Evolutionary conservation across 2,329 filamentous ascomycete species (phyloP), one percentile per base, ranked within the genome.

Genomic region (Colletotrichum karsti): DNA sequence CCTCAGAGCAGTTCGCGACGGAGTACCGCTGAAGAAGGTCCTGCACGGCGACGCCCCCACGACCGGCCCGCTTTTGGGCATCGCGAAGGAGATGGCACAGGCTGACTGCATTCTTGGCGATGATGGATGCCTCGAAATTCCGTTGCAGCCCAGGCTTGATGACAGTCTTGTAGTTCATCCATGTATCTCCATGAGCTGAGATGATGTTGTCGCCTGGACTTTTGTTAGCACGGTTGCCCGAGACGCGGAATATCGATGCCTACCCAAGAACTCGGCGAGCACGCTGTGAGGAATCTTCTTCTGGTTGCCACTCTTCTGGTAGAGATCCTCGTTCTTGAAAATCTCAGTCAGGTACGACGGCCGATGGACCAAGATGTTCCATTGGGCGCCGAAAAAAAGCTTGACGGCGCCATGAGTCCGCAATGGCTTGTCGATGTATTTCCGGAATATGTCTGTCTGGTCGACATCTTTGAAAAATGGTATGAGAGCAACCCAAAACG

Each of bases 341-440:
- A 80, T 71, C 24, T 84, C 80, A 4, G 78, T 77, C 4, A 87
- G 69, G 63, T 81, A 83, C 0, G 77, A 71, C 1, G 84, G 83
- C 5, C 78, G 78, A 51, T 80, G 80, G 1, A 85, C 80, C 10
- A 86, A 74, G 3, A 86, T 75, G 51, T 83, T 85, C 84, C 84
- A 86, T 42, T 78, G 79, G 0, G 81, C 82, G 2, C 79, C 83
- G 35, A 85, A 85, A 75, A 83, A 86, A 28, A 86, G 74, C 63
- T 84, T 81, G 18, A 85, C 84, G 1, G 83, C 84, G 4, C 84
- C 80, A 50, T 80, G 77, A n/a, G 73, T 74, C 9, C 74, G 73
- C 6, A 82, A 72, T 2, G 80, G 80, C 58, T 74, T 71, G 39
- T 80, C 75, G 46, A 84, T 76, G 70, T 83, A 82, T 56, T 72